Base-by-base conservation (phyloP, 805 yeast genomes). In the Zygosaccharomyces kombuchaensis region DNA sequence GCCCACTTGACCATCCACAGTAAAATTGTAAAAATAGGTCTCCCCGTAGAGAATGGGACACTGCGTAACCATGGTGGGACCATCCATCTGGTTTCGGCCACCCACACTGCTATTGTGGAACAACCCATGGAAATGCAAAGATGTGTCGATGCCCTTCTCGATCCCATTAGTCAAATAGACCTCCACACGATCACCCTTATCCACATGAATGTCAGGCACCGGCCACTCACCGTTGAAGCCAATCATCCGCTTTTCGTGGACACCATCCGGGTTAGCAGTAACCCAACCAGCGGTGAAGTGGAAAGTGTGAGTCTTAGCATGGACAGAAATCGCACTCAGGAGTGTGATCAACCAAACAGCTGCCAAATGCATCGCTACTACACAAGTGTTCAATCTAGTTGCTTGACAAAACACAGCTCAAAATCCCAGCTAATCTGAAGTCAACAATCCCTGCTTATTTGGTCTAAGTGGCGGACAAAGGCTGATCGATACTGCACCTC, bases 41-140 rank as follows among this genome's bases (percentile, higher is more conserved):
- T 77, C 78, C 23, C 84, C 85, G 7, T 84, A 81, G 34, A 79
- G 75, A 49, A 85, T 81, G 27, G 91, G 91, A 68, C 91, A 85
- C 61, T 85, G 91, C 4, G 89, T 81, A 9, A 85, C 82, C 75
- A 77, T 76, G 58, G 80, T 82, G 2, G 93, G 89, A 9, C 95
- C 95, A 62, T 85, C 95, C 87, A 82, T 82, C 60, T 73, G 78
- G 31, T 49, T 55, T 8, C 42, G 40, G 40, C 62, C 60, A 40
- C 70, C 71, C 53, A 62, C 65, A 6, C 80, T 63, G 3, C 83
- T 82, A 48, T 75, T 74, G 69, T 81, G 87, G 63, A 81, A 79
- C 56, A 85, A 59, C 4, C 95, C 95, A 60, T 85, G 95, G 77
- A 85, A 83, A 68, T 85, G 95, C 52, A 85, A 66, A 1, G 89